A percentile compares a stretch with the other conserved stretches of the same genome.
phyloP scores from a whole-genome alignment of 2,329 filamentous ascomycete genomes.

The Colletotrichum tofieldiae region DNA sequence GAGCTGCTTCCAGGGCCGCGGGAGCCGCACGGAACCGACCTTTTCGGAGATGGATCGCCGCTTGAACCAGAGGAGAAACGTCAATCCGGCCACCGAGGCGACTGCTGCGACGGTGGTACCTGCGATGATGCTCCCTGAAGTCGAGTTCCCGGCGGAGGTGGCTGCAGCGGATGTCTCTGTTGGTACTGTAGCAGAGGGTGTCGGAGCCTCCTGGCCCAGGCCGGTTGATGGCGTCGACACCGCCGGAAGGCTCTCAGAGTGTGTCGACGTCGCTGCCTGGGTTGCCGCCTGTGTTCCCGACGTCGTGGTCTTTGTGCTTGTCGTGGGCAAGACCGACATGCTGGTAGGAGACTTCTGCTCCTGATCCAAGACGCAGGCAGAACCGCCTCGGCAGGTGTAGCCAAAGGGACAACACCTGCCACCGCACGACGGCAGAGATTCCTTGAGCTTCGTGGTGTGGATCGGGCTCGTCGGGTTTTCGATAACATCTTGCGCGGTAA shows the following conservation, averaged over 20 bases:
- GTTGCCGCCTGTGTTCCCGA: neutral
- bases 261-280: neutral
- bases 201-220: slow-evolving; percentile 1
- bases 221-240: slow-evolving; percentile 5
- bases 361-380: slow-evolving; percentile 65
- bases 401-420: slow-evolving; percentile 80
- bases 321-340: slow-evolving; percentile 4
- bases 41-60: slow-evolving; percentile 34
- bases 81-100: slow-evolving; percentile 30
- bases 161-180: slow-evolving; percentile 4
- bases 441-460: slow-evolving; percentile 76
- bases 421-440: slow-evolving; percentile 72
- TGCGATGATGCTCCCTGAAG: slow-evolving; percentile 22
- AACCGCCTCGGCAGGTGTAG: slow-evolving; percentile 69
- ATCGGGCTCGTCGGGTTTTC: slow-evolving; percentile 71
- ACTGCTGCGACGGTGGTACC: slow-evolving; percentile 37
- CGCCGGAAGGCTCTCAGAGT: slow-evolving; percentile 3
- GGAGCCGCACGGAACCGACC: slow-evolving; percentile 20
- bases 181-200: neutral
- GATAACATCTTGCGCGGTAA: slow-evolving; percentile 72
- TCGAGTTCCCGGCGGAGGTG: slow-evolving; percentile 9
- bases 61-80: slow-evolving; percentile 36
- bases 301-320: slow-evolving; percentile 13
- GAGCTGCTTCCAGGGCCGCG: slow-evolving; percentile 32
- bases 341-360: slow-evolving; percentile 58